Evolutionary conservation across 2,329 filamentous ascomycete genomes (phyloP).

Genomic region (Aschersonia sp.): DNA sequence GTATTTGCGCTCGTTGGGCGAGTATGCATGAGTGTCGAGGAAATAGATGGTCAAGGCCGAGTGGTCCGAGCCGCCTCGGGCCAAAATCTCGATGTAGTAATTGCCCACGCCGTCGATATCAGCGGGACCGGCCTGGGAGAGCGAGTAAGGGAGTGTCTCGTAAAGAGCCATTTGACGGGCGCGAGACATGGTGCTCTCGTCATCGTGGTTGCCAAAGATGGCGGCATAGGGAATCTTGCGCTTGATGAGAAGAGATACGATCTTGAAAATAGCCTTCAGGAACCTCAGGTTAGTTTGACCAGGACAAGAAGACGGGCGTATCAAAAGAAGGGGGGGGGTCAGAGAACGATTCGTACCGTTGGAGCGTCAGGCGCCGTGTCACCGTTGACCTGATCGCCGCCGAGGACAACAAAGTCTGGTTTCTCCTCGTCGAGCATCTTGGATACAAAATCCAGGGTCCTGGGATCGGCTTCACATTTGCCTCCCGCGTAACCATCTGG

Average conservation of each 20-base stretch:
- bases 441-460: slow-evolving; percentile 80
- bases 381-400: slow-evolving; percentile 91
- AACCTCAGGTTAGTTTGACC: slow-evolving; percentile 4
- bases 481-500: slow-evolving; percentile 58
- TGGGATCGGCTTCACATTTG: slow-evolving; percentile 78
- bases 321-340: not conserved
- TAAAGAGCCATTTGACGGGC: slow-evolving; percentile 72
- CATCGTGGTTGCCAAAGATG: slow-evolving; percentile 97
- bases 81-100: slow-evolving; percentile 83
- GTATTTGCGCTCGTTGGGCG: slow-evolving; percentile 75
- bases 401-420: slow-evolving; percentile 82
- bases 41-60: slow-evolving; percentile 91
- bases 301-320: not conserved
- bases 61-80: slow-evolving; percentile 64
- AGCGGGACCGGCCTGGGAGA: slow-evolving; percentile 71
- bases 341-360: slow-evolving; percentile 38
- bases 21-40: slow-evolving; percentile 84
- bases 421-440: slow-evolving; percentile 81
- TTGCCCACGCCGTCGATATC: slow-evolving; percentile 87
- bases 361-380: slow-evolving; percentile 85
- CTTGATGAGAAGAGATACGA: slow-evolving; percentile 68
- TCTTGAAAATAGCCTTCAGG: slow-evolving; percentile 75
- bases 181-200: slow-evolving; percentile 71
- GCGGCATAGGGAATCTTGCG: slow-evolving; percentile 83
- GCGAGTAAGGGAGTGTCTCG: slow-evolving; percentile 74